Evolutionary conservation across 2,329 filamentous ascomycete genomes (phyloP), one percentile per base, ranked within the genome.

Genomic region (Calonectria pauciramosa): DNA sequence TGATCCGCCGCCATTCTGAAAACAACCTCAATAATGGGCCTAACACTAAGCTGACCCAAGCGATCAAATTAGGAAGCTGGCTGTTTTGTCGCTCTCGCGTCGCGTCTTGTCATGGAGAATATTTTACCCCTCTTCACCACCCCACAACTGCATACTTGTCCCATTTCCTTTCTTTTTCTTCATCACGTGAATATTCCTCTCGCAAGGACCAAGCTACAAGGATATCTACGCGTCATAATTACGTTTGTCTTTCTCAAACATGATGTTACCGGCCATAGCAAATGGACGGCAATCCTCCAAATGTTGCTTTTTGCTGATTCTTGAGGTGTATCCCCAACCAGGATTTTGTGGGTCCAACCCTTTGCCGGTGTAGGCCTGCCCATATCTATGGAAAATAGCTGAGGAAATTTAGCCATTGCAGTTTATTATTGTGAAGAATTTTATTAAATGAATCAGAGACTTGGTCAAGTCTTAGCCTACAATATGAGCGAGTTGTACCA

Each of bases 51-150:
- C 34, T 60, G 34, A 28, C n/a, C 20, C 23, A n/a, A 26, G 14
- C 4, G 28, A 20, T 41, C 23, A 60, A 60, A 60, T 23, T 60
- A 60, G 56, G 34, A 38, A 60, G 56, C 26, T 60, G 56, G n/a
- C 14, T 3, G 5, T n/a, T n/a, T 11, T 59, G 32, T 23, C 23
- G 20, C 10, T 34, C 34, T 23, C n/a, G 7, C 16, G 13, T 60
- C 56, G 34, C 23, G 56, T 44, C 41, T 44, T 44, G 7, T 10
- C 34, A 60, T 28, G 6, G 32, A 41, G 51, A 23, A 23, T 26
- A 18, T 26, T 13, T 28, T 60, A 60, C 56, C 56, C 56, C 56
- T 60, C 56, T 26, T 60, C 56, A 38, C 34, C 56, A 38, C 34
- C 23, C n/a, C 16, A 34, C 52, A 18, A 20, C 52, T n/a, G 28